A percentile compares a stretch with the other conserved stretches of the same genome.
Conservation (phyloP, 495 filamentous ascomycete genomes). For the Penicillium cataractarum region DNA sequence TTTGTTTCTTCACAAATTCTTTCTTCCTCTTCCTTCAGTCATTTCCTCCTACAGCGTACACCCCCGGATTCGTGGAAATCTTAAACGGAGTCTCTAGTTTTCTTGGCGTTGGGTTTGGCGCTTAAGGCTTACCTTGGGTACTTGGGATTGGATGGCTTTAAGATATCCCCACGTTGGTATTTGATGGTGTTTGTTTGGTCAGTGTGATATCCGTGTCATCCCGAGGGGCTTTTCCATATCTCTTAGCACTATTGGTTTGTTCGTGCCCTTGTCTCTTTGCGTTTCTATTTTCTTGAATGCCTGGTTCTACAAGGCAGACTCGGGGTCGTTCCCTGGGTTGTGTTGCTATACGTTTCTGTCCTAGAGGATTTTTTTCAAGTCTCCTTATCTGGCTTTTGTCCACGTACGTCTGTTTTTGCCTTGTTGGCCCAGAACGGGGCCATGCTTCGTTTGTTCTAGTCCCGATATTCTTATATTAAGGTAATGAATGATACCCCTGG, state of each 20-base stretch:
- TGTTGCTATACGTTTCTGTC: slow-evolving; percentile 29
- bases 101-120: not conserved
- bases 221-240: not conserved
- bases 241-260: not conserved
- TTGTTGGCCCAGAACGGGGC: slow-evolving; percentile 14
- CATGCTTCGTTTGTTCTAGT: not conserved
- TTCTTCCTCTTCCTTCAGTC: not conserved
- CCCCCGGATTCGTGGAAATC: not conserved
- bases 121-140: not conserved
- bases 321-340: slow-evolving; percentile 12
- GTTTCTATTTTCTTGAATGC: not conserved
- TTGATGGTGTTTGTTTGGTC: not conserved
- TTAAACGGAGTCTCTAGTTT: not conserved
- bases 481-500: not conserved
- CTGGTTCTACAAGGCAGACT: slow-evolving; percentile 5
- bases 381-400: slow-evolving; percentile 1
- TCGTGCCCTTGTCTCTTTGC: slow-evolving; percentile 3
- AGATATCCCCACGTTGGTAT: not conserved
- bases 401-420: slow-evolving; percentile 8
- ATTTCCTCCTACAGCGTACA: not conserved
- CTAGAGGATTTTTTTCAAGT: slow-evolving; percentile 19
- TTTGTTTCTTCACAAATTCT: not conserved
- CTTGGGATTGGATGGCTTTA: not conserved
- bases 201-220: slow-evolving; percentile 2
- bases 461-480: not conserved